Evolutionary conservation across 2,329 filamentous ascomycete genomes (phyloP).

Genomic region (Epichloe sp.): DNA sequence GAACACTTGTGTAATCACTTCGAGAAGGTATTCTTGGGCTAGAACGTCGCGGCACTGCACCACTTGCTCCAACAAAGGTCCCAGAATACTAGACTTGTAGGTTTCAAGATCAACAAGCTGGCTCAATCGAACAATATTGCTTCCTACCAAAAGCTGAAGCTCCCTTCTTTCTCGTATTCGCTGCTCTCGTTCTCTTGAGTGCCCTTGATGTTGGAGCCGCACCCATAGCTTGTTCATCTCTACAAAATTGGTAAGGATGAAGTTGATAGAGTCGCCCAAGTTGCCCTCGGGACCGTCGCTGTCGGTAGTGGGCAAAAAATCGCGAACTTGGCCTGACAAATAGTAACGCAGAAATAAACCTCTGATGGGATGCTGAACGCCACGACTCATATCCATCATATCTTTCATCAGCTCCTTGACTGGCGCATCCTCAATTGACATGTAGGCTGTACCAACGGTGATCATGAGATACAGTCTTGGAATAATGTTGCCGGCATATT

Average conservation of each 20-base stretch:
- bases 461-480: conserved; percentile 97
- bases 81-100: conserved; percentile 83
- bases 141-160: conserved; percentile 87
- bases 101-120: conserved; percentile 90
- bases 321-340: conserved; percentile 84
- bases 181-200: conserved; percentile 87
- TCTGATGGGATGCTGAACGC: conserved; percentile 91
- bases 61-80: conserved; percentile 85
- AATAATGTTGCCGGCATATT: conserved; percentile 96
- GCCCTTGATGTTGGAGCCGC: conserved; percentile 89
- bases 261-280: conserved; percentile 93
- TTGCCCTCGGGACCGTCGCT: conserved; percentile 91
- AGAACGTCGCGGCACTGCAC: conserved; percentile 95
- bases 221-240: conserved; percentile 99
- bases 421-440: conserved; percentile 94
- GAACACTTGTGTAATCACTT: conserved; percentile 98
- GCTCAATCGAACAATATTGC: conserved; percentile 88
- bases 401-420: conserved; percentile 99
- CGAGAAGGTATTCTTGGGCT: conserved; percentile 91
- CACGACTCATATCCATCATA: conserved; percentile 99
- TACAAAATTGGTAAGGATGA: conserved; percentile 95
- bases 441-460: conserved; percentile 96
- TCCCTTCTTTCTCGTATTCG: conserved; percentile 90
- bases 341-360: conserved; percentile 95
- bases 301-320: conserved; percentile 68